Conservation (phyloP, 2,329 filamentous ascomycete species). For the Macroventuria anomochaeta region DNA sequence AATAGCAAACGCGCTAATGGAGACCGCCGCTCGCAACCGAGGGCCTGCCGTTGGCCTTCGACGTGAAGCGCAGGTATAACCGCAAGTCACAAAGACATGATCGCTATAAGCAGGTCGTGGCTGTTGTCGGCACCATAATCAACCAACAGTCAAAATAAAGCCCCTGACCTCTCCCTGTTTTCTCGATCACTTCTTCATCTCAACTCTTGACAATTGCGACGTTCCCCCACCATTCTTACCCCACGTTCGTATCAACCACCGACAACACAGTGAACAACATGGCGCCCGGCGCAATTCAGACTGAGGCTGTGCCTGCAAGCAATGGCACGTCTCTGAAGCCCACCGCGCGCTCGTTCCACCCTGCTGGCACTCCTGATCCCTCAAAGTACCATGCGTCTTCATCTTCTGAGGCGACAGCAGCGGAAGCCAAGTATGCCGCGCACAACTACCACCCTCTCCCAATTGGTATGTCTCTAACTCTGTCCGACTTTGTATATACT, state of each 20-base stretch:
- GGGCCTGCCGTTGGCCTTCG: constrained; percentile 14
- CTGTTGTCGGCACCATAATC: constrained; percentile 33
- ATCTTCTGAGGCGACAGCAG: constrained; percentile 77
- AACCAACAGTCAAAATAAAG: constrained; percentile 31
- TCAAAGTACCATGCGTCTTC: constrained; percentile 75
- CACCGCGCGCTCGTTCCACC: constrained; percentile 48
- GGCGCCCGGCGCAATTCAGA: constrained; percentile 45
- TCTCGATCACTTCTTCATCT: constrained; percentile 11
- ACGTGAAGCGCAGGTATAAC: constrained; percentile 28
- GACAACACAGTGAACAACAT: constrained; percentile 32
- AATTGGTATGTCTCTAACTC: constrained; percentile 61
- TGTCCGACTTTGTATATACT: neutral
- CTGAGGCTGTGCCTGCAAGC: constrained; percentile 28
- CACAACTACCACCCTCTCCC: constrained; percentile 99
- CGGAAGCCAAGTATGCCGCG: constrained; percentile 84
- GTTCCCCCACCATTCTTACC: constrained; percentile 23
- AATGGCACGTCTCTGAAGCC: constrained; percentile 45
- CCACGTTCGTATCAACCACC: constrained; percentile 23
- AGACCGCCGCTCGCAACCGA: constrained; percentile 33
- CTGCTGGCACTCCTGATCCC: constrained; percentile 47
- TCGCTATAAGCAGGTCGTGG: constrained; percentile 34
- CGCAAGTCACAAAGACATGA: constrained; percentile 22
- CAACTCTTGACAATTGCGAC: constrained; percentile 6
- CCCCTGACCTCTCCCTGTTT: constrained; percentile 10
- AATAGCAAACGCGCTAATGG: constrained; percentile 29